A percentile compares a stretch with the other conserved stretches of the same genome.
These are phyloP conservation scores for Hymenoscyphus repandus DNA, from an alignment of 2,329 filamentous ascomycete genomes.

Conservation along the genomic window DNA sequence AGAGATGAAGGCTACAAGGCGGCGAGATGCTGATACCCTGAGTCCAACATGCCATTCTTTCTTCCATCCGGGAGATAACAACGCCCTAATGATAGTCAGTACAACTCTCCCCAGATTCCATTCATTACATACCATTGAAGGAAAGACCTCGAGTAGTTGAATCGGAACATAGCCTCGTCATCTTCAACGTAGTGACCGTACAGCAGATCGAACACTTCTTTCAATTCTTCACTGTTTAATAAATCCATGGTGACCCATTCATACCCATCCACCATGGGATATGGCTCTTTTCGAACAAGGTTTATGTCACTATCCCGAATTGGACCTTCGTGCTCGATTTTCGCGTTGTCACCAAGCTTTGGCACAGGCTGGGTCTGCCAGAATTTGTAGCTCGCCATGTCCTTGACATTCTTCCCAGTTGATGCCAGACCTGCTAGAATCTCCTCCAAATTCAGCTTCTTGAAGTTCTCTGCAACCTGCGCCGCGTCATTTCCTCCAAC, in stretches of 20 bases:
- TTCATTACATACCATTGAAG: slow-evolving; percentile 67
- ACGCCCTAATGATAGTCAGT: slow-evolving; percentile 55
- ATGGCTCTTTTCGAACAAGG: slow-evolving; percentile 71
- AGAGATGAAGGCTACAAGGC: slow-evolving; percentile 92
- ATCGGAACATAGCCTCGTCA: slow-evolving; percentile 93
- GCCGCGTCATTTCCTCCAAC: slow-evolving; percentile 35
- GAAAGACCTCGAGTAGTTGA: slow-evolving; percentile 88
- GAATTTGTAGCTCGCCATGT: slow-evolving; percentile 97
- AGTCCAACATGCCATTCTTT: slow-evolving; percentile 95
- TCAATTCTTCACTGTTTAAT: slow-evolving; percentile 68
- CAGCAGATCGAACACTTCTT: slow-evolving; percentile 87
- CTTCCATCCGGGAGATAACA: slow-evolving; percentile 91
- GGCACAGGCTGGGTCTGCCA: slow-evolving; percentile 97
- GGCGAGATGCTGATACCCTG: slow-evolving; percentile 73
- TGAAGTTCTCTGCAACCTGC: slow-evolving; percentile 48
- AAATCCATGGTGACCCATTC: slow-evolving; percentile 94
- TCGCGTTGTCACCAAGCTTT: slow-evolving; percentile 63
- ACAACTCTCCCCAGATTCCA: not conserved
- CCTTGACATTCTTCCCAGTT: slow-evolving; percentile 83
- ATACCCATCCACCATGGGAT: slow-evolving; percentile 73
- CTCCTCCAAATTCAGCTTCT: slow-evolving; percentile 62
- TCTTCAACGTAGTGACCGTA: slow-evolving; percentile 97
- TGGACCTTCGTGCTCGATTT: slow-evolving; percentile 67
- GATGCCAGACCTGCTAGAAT: slow-evolving; percentile 71
- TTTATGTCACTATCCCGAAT: slow-evolving; percentile 76